Evolutionary conservation across 2,329 filamentous ascomycete genomes (phyloP).

Genomic region (Cercospora zeae-maydis): DNA sequence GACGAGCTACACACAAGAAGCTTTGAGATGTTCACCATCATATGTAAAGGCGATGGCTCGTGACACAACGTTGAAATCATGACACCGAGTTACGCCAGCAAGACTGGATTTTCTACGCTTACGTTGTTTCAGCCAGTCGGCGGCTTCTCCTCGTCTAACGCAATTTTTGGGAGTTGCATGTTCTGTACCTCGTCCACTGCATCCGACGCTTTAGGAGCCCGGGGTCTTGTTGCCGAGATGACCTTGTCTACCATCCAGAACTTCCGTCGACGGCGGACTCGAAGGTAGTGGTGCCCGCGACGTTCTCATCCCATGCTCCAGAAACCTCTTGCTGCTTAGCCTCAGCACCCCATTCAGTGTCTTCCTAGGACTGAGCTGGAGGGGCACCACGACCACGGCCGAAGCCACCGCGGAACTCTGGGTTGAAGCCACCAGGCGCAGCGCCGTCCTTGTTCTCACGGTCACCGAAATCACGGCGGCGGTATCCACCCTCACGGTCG

Average conservation of each 20-base stretch:
- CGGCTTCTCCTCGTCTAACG: conserved; percentile 13
- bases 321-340: conserved; percentile 2
- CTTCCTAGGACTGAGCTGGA: conserved; percentile 40
- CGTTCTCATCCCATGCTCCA: conserved; percentile 12
- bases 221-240: not conserved
- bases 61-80: conserved; percentile 1
- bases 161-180: conserved; percentile 9
- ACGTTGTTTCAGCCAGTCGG: conserved; percentile 16
- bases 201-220: not conserved
- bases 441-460: conserved; percentile 87
- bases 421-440: conserved; percentile 85
- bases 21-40: not conserved
- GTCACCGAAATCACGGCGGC: conserved; percentile 40
- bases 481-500: conserved; percentile 66
- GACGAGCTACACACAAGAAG: not conserved
- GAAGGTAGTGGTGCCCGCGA: conserved; percentile 3
- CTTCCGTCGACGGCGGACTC: not conserved
- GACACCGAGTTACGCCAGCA: conserved; percentile 15
- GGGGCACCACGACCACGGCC: conserved; percentile 65
- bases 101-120: conserved; percentile 21
- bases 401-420: conserved; percentile 68
- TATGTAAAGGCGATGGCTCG: not conserved
- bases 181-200: not conserved
- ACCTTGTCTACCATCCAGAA: conserved; percentile 9
- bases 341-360: conserved; percentile 17